These are phyloP conservation scores for Syzygium malaccense DNA, from an alignment of 441 rosid species.

Conservation along the genomic window DNA sequence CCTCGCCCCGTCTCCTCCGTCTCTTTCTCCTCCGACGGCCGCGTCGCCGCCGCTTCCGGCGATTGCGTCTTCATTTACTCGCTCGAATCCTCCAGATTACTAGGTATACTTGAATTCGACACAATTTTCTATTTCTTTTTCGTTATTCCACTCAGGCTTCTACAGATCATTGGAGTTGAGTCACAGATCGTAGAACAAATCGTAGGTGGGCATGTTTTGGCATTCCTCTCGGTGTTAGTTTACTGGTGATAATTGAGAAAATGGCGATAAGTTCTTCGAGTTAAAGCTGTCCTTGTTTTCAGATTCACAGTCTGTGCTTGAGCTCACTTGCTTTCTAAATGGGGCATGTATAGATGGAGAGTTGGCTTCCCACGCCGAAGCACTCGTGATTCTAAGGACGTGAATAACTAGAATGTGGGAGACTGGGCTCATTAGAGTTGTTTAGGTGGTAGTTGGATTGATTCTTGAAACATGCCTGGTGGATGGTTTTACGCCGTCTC, in stretches of 20 bases:
- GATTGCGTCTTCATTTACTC: slow-evolving; percentile 43
- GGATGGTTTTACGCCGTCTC: background rate
- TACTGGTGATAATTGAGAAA: slow-evolving; percentile 6
- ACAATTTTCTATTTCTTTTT: background rate
- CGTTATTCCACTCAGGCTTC: background rate
- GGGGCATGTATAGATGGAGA: background rate
- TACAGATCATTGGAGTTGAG: background rate
- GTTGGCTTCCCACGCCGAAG: background rate
- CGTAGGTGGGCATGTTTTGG: background rate
- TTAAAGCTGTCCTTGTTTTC: background rate
- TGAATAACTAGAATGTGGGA: background rate
- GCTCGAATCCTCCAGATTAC: slow-evolving; percentile 27
- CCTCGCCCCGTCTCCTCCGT: slow-evolving; percentile 56
- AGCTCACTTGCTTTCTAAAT: background rate
- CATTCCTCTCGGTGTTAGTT: background rate
- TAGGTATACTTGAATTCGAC: background rate
- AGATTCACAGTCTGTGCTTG: background rate
- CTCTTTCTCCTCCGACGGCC: slow-evolving; percentile 84
- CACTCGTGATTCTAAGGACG: background rate
- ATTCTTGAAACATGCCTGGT: background rate
- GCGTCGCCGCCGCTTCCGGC: slow-evolving; percentile 73
- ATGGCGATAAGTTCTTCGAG: background rate
- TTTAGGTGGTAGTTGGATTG: background rate
- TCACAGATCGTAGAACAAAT: background rate
- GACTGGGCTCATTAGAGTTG: background rate